Evolutionary conservation across 2,329 filamentous ascomycete species (phyloP), one percentile per base, ranked within the genome.

Genomic region (Coniochaeta hoffmannii): DNA sequence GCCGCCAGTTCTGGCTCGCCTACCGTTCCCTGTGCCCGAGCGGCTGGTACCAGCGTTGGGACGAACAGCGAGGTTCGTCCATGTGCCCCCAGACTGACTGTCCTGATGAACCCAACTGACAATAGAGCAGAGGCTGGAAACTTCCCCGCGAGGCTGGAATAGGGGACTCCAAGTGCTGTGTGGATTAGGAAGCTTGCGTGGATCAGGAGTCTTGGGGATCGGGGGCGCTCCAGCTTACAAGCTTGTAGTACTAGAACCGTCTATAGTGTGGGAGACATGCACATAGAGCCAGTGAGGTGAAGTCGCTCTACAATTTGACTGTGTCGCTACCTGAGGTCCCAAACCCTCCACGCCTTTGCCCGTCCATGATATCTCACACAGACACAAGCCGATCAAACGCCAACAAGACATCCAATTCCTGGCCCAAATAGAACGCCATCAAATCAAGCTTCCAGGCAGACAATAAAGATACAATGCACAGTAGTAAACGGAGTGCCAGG

Each of bases 11-110:
- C 83, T 90, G 86, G 82, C 85, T 95, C 69, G 91, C 94, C 67
- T 99, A 96, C 83, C 88, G 90, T 75, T 97, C 94, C 65, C 86
- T 99, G 64, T 99, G 95, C 88, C 94, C 95, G 67, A 94, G 89
- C 74, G 83, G 85, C 70, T 99, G 94, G 94, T 88, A 88, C 71
- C 77, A 87, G 76, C 85, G 94, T 77, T 99, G 94, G 94, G 93
- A 99, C 71, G 90, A 94, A 69, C 94, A 97, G 82, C 89, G 94
- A 76, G 90, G 90, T 95, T 80, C 71, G 88, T 77, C 31, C 15
- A 31, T 53, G 14, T 22, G 10, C 11, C 31, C 30, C 15, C 17
- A 22, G 8, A 15, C 22, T 4, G 15, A 17, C 26, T 8, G 2
- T 14, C 9, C 32, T 26, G 8, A 8, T 26, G 31, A 28, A 28